Conservation (phyloP, 31 red algal genomes). For the Endocladia muricata region DNA sequence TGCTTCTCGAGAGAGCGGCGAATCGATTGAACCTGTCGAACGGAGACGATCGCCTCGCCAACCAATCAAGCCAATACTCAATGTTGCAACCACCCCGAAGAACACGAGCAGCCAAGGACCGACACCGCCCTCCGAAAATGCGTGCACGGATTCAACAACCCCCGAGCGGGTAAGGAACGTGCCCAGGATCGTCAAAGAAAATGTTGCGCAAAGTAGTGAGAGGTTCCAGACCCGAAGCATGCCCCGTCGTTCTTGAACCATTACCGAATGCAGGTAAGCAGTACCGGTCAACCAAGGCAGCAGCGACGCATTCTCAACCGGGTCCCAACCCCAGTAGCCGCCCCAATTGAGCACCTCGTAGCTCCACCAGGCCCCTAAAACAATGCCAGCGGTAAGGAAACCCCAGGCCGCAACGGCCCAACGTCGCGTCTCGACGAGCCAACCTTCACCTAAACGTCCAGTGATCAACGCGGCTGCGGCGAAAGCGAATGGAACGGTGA, state of each 20-base stretch:
- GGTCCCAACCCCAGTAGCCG: background rate
- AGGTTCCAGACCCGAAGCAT: background rate
- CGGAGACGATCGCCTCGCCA: background rate
- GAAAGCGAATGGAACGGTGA: background rate
- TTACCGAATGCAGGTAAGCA: background rate
- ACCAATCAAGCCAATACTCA: background rate
- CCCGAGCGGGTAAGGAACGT: background rate
- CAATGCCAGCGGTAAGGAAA: background rate
- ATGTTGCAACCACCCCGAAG: background rate
- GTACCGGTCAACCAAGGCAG: background rate
- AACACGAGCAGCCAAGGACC: background rate
- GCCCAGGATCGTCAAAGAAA: background rate
- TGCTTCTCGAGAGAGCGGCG: background rate
- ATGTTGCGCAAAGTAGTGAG: background rate
- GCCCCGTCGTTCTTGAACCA: background rate
- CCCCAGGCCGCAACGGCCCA: background rate
- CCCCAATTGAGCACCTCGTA: background rate
- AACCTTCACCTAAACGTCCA: background rate
- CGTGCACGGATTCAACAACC: background rate
- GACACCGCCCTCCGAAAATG: background rate
- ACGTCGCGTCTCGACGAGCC: background rate
- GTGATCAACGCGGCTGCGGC: background rate
- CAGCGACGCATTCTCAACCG: background rate
- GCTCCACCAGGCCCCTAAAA: background rate
- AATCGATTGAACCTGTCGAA: background rate